Evolutionary conservation across 441 rosid genomes (phyloP).

Genomic region (Euphorbia corollata): DNA sequence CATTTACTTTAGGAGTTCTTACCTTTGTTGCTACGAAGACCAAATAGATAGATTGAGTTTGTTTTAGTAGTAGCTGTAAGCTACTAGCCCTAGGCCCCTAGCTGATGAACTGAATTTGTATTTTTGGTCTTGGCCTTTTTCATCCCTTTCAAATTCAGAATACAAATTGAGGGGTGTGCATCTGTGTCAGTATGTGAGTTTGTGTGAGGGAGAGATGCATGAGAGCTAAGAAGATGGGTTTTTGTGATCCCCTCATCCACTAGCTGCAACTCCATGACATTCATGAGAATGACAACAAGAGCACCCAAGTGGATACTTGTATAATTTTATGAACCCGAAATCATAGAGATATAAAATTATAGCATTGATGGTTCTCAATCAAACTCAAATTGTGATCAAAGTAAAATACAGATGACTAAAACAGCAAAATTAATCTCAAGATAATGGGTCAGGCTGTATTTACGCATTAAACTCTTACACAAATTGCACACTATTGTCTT

Average conservation of each 20-base stretch:
- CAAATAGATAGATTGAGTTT: not conserved
- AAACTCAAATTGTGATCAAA: too few species aligned
- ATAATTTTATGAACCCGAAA: too few species aligned
- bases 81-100: not conserved
- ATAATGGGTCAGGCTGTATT: too few species aligned
- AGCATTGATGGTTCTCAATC: too few species aligned
- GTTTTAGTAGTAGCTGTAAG: not conserved
- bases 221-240: not conserved
- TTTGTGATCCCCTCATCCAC: not conserved
- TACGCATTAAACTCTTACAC: too few species aligned
- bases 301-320: too few species aligned
- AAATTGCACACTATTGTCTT: too few species aligned
- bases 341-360: too few species aligned
- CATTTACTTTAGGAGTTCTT: not conserved
- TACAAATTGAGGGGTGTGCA: not conserved
- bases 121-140: not conserved
- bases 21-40: not conserved
- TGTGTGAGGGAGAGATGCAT: not conserved
- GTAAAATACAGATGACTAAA: too few species aligned
- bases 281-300: too few species aligned
- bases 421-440: too few species aligned
- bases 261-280: too few species aligned
- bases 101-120: not conserved
- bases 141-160: slow-evolving; percentile 1
- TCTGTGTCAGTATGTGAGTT: not conserved